phyloP scores from a whole-genome alignment of 768 basidiomycete genomes.

The Lactarius sanguifluus region DNA sequence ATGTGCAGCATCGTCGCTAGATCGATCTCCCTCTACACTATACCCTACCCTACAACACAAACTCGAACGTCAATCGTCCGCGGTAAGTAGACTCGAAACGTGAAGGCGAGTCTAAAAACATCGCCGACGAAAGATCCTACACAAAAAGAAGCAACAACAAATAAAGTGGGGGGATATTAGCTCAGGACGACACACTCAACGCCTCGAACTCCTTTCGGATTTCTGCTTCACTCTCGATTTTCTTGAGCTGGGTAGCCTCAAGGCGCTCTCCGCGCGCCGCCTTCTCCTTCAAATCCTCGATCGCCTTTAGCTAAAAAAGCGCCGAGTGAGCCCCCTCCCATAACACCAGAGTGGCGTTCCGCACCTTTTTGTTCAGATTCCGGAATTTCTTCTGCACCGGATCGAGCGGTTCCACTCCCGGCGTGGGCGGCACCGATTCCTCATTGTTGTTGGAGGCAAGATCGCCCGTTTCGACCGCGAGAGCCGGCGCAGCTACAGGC shows the following conservation, averaged over 20 bases:
- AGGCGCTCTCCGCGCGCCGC: slow-evolving; percentile 85
- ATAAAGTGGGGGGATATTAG: not conserved
- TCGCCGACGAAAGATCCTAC: not conserved
- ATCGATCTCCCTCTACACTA: not conserved
- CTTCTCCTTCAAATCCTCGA: slow-evolving; percentile 96
- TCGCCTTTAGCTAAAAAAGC: slow-evolving; percentile 81
- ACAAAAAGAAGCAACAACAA: not conserved
- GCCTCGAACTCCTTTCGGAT: slow-evolving; percentile 75
- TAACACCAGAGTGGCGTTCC: slow-evolving; percentile 28
- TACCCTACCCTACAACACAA: not conserved
- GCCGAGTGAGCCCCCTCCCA: not conserved
- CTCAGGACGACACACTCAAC: slow-evolving; percentile 29
- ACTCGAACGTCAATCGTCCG: not conserved
- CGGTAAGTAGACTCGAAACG: not conserved
- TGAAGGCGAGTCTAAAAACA: not conserved
- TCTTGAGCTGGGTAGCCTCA: slow-evolving; percentile 94
- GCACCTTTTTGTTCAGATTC: slow-evolving; percentile 93
- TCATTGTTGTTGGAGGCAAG: slow-evolving; percentile 22
- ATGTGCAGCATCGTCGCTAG: not conserved
- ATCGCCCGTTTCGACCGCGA: slow-evolving; percentile 34
- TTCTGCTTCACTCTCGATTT: slow-evolving; percentile 89
- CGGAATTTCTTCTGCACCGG: slow-evolving; percentile 88
- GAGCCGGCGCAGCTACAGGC: slow-evolving; percentile 36
- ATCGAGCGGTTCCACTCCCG: slow-evolving; percentile 65
- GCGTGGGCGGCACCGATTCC: slow-evolving; percentile 49